Conservation (phyloP, 495 filamentous ascomycete genomes). For the Neurospora pannonica region DNA sequence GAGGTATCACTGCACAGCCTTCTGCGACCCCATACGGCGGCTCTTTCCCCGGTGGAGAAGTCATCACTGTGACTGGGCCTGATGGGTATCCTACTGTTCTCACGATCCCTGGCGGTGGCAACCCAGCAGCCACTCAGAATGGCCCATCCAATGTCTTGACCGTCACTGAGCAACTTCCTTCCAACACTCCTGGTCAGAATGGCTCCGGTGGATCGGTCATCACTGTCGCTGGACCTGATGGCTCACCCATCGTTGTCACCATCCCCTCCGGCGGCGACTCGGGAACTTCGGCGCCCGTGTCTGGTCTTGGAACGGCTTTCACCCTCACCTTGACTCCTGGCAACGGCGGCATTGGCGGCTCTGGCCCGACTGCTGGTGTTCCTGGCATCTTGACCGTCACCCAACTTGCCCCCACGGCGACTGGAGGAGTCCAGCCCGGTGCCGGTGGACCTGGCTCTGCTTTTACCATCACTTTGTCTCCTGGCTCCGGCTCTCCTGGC, state of each 20-base stretch:
- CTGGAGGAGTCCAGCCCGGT: not conserved
- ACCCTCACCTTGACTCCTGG: not conserved
- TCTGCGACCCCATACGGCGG: not conserved
- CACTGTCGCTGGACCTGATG: not conserved
- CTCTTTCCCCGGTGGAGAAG: not conserved
- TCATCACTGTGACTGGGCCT: constrained; percentile 1
- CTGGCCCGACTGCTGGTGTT: not conserved
- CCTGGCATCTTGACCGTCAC: not conserved
- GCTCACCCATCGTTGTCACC: constrained; percentile 3
- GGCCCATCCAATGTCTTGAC: not conserved
- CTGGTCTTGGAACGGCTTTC: not conserved
- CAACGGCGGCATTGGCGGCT: not conserved
- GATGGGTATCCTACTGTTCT: constrained; percentile 7
- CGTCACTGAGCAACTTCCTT: not conserved
- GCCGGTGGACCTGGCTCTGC: not conserved
- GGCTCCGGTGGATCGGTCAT: not conserved
- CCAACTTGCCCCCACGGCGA: not conserved
- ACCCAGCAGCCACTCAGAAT: not conserved
- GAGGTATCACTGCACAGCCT: not conserved
- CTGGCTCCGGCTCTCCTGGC: not conserved
- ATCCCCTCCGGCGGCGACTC: not conserved
- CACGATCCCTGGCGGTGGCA: not conserved
- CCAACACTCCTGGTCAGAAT: not conserved
- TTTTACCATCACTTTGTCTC: not conserved
- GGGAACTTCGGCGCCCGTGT: not conserved